Evolutionary conservation across 805 yeast species (phyloP).

Genomic region (Teunomyces stri): DNA sequence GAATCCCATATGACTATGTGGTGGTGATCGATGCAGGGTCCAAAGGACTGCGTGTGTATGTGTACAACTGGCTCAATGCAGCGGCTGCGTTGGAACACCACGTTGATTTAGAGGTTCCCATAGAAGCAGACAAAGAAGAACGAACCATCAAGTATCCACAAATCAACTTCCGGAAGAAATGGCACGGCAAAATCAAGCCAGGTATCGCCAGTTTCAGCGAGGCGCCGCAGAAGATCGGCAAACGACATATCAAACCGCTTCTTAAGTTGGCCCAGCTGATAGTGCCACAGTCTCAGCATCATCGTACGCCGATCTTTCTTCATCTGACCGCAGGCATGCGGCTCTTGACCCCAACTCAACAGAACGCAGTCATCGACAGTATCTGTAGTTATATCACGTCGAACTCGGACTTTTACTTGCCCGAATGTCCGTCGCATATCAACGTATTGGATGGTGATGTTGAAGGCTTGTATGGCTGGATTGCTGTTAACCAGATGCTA

Average conservation of each 20-base stretch:
- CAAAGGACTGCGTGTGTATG: constrained; percentile 59
- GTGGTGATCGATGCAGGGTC: constrained; percentile 66
- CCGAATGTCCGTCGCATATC: constrained; percentile 60
- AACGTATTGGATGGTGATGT: constrained; percentile 61
- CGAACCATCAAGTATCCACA: constrained; percentile 22
- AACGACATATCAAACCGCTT: constrained; percentile 49
- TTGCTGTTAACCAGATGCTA: constrained; percentile 55
- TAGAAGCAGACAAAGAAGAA: neutral
- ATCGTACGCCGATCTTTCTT: constrained; percentile 62
- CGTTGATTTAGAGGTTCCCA: neutral
- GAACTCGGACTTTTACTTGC: constrained; percentile 52
- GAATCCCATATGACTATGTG: constrained; percentile 57
- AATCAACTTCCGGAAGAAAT: constrained; percentile 33
- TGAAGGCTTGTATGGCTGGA: constrained; percentile 70
- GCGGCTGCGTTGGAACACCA: constrained; percentile 21
- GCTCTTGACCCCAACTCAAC: constrained; percentile 51
- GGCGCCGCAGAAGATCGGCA: constrained; percentile 50
- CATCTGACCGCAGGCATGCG: constrained; percentile 75
- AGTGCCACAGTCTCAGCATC: constrained; percentile 59
- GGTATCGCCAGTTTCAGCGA: constrained; percentile 53
- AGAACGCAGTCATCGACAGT: constrained; percentile 41
- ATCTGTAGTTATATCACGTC: constrained; percentile 49
- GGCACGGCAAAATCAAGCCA: constrained; percentile 55
- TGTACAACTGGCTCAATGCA: constrained; percentile 55
- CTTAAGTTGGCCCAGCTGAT: constrained; percentile 46